Base-by-base conservation (phyloP, 352 stramenopile genomes). In the Phytophthora boehmeriae region DNA sequence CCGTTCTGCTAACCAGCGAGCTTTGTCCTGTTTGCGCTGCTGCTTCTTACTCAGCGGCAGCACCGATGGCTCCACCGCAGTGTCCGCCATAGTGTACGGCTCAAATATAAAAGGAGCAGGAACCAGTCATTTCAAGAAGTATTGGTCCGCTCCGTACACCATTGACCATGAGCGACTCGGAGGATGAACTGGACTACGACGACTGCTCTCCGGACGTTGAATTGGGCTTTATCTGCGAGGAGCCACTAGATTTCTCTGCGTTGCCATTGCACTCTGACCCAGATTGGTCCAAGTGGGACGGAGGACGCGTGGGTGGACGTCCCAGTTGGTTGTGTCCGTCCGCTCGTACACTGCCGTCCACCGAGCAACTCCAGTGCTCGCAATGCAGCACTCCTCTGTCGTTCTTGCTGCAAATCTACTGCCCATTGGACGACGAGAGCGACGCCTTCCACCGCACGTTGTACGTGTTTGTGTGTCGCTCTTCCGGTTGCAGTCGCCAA, bases 361-460 rank as follows among this genome's bases (percentile, higher is more conserved):
- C 55, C 10, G 62, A 70, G 38, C 49, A 80, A 17, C 68, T 93
- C n/a, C 45, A 69, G 30, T 95, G 88, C 54, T 5, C 17, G 0
- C 72, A 74, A 23, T 95, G 87, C 61, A 43, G 41, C 22, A 55
- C 28, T 54, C 73, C 76, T 27, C 58, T 97, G 57, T 63, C 82
- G 10, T 96, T 97, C 52, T 66, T 97, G 45, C 50, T 95, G 58
- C 94, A 98, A 74, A 86, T 98, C 53, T 98, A 98, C 62, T 97
- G 90, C 56, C 94, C 94, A 35, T 72, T 96, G 32, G 92, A 98
- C 70, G 84, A 96, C 19, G 57, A 82, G 13, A 27, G 67, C 19
- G 76, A 95, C 59, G 93, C 92, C 59, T 98, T 98, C 71, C 95
- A 98, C 82, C 89, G 95, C 59, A 95, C 76, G 17, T 59, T 98